Conservation (phyloP, 176 grass and related monocot species). For the Themeda triandra region DNA sequence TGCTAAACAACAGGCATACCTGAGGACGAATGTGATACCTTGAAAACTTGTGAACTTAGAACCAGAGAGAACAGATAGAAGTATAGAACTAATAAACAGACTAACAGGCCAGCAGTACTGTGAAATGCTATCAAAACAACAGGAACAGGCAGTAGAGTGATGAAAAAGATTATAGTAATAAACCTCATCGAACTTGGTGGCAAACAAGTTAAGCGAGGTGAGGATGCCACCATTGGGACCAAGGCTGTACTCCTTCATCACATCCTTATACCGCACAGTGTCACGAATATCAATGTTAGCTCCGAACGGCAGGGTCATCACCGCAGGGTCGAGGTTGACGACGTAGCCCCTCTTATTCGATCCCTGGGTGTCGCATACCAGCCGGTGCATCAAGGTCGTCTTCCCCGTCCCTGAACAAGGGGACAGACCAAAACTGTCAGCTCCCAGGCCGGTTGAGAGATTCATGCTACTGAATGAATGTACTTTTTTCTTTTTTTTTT, state of each 20-base stretch:
- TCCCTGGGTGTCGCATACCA: conserved; percentile 69
- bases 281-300: conserved; percentile 97
- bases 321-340: conserved; percentile 85
- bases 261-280: conserved; percentile 87
- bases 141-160: background rate
- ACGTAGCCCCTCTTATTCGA: conserved; percentile 76
- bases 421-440: background rate
- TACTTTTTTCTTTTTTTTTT: too few relatives aligned
- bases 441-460: background rate
- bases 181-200: conserved; percentile 91
- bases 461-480: background rate
- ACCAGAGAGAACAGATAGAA: background rate
- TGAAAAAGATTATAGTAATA: background rate
- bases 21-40: background rate
- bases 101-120: background rate
- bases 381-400: conserved; percentile 80
- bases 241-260: conserved; percentile 96
- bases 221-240: conserved; percentile 96
- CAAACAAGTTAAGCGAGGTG: conserved; percentile 86
- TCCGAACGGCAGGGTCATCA: conserved; percentile 82
- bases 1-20: background rate
- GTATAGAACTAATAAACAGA: background rate
- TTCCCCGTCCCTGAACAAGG: conserved; percentile 72
- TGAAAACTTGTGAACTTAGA: background rate
- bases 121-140: background rate